Evolutionary conservation across 2,329 filamentous ascomycete genomes (phyloP).

Genomic region (Cladosporium cucumerinum): DNA sequence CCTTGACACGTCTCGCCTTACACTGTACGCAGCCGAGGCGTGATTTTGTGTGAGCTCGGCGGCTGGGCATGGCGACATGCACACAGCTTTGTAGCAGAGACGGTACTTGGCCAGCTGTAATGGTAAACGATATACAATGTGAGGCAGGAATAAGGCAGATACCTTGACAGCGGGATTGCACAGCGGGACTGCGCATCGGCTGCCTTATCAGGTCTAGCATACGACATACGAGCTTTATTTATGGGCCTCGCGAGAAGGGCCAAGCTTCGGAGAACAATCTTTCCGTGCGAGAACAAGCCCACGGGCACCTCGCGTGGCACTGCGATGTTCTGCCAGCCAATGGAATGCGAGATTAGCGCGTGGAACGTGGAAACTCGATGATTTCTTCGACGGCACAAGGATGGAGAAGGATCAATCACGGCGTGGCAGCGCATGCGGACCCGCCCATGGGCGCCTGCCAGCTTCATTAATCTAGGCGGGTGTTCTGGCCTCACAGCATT

Average conservation of each 20-base stretch:
- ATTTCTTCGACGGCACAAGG: conserved; percentile 4
- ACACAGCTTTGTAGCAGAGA: not conserved
- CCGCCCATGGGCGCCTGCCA: conserved; percentile 1
- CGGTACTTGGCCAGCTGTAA: not conserved
- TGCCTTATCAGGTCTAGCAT: not conserved
- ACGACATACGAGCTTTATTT: conserved; percentile 10
- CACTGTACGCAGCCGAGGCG: conserved; percentile 27
- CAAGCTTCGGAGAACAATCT: conserved; percentile 5
- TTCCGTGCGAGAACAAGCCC: not conserved
- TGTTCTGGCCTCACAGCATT: not conserved
- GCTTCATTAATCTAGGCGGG: not conserved
- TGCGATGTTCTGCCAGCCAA: conserved; percentile 4
- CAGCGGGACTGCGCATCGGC: not conserved
- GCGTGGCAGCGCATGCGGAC: conserved; percentile 8
- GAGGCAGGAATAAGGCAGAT: not conserved
- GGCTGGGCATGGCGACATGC: conserved; percentile 25
- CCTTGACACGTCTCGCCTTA: conserved; percentile 32
- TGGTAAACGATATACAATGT: conserved; percentile 11
- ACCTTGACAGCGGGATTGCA: not conserved
- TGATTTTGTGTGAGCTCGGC: conserved; percentile 30
- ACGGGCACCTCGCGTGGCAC: not conserved
- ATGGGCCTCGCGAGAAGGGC: conserved; percentile 9
- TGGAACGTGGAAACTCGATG: conserved; percentile 13
- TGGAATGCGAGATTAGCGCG: conserved; percentile 6
- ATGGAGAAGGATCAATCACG: conserved; percentile 3